Conservation (phyloP, 1,284 basidiomycete genomes). For the Cryptococcus sp. region DNA sequence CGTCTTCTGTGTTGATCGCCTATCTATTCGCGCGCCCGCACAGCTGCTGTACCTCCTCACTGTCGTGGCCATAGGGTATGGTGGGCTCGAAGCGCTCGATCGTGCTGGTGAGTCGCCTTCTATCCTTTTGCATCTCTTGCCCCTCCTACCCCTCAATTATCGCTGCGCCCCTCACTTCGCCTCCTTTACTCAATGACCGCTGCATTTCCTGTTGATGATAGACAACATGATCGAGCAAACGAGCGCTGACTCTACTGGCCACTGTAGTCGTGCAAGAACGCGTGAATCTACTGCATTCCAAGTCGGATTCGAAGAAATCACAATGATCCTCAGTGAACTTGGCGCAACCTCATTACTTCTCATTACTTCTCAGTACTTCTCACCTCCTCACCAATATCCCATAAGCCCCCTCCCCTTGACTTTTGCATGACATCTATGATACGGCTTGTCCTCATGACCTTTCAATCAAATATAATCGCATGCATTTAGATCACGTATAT, state of each 20-base stretch:
- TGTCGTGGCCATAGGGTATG: constrained; percentile 33
- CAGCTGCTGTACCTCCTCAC: constrained; percentile 36
- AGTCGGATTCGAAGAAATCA: constrained; percentile 8
- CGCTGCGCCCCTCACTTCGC: too few relatives aligned
- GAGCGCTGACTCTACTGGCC: not conserved
- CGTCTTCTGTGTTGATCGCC: too few relatives aligned
- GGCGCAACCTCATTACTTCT: not conserved
- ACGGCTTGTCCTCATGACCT: not conserved
- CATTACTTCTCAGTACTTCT: not conserved
- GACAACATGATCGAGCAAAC: too few relatives aligned
- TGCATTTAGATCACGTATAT: too few relatives aligned
- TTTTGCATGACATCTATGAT: not conserved
- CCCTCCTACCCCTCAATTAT: too few relatives aligned
- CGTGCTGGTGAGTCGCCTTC: constrained; percentile 35
- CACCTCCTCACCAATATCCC: not conserved
- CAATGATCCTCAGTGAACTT: constrained; percentile 1
- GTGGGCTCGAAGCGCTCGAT: constrained; percentile 36
- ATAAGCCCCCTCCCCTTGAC: not conserved
- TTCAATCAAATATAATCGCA: not conserved
- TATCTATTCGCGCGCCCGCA: too few relatives aligned
- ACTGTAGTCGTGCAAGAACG: constrained; percentile 12
- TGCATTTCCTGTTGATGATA: too few relatives aligned
- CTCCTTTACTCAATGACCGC: too few relatives aligned
- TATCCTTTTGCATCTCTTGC: not conserved
- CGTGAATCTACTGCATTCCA: constrained; percentile 8